Base-by-base conservation (phyloP, 1,284 basidiomycete genomes). In the Termitomyces sp. region DNA sequence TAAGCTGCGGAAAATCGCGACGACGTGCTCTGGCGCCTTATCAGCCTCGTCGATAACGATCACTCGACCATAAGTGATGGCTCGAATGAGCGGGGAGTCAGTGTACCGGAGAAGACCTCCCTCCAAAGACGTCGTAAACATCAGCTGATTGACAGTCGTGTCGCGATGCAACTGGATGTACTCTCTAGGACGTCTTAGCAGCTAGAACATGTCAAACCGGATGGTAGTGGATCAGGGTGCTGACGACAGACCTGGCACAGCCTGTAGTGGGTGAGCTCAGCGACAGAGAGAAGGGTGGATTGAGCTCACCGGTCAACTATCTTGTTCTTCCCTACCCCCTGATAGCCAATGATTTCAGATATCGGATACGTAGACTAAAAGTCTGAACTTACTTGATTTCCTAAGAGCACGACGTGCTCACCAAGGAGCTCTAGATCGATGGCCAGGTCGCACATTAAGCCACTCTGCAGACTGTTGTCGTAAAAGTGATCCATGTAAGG, bases 261-360 rank as follows among this genome's bases (percentile, higher is more conserved):
- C n/a, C 78, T 78, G 42, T 30, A 31, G n/a, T 21, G 41, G 19
- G 42, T 52, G 30, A 50, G 50, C 24, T 31, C 7, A 30, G 26
- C n/a, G 46, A 17, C 10, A 21, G 8, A 36, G 12, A 47, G 8
- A 17, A 40, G 15, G 12, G 5, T 5, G 26, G 9, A 50, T 13
- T 17, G 48, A 9, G 67, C 76, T 61, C 46, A 79, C 78, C 81
- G 70, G 65, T 86, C 83, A 24, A 86, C 72, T 46, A 86, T 77
- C 67, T 85, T 85, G 63, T 86, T 86, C 74, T 85, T 86, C 5
- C 83, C 83, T 15, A 86, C 83, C 40, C 83, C 83, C 78, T 82
- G 52, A 0, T 26, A 8, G 51, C 19, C 1, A 12, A 33, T 9
- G n/a, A 21, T 30, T 33, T 21, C 28, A 48, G n/a, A 6, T 41